These are phyloP conservation scores for Teunomyces atbi DNA, from an alignment of 805 yeast species.

Conservation along the genomic window DNA sequence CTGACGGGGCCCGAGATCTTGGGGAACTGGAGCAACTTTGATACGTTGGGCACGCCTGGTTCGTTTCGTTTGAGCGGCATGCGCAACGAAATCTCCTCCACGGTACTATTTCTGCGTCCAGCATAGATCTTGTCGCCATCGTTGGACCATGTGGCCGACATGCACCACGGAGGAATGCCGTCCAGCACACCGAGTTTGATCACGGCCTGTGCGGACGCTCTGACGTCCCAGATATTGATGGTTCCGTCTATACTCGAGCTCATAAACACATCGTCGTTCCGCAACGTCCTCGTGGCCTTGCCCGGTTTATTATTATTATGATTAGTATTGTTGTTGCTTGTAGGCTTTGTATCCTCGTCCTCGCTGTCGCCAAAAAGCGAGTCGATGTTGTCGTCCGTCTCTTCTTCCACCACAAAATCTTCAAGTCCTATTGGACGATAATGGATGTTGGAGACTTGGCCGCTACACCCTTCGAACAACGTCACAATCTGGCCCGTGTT, in stretches of 20 bases:
- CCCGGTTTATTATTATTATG: constrained; percentile 5
- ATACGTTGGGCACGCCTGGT: constrained; percentile 43
- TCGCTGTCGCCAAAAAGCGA: constrained; percentile 49
- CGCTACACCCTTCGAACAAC: constrained; percentile 56
- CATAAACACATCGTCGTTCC: constrained; percentile 56
- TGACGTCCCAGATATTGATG: constrained; percentile 76
- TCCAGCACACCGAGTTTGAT: constrained; percentile 54
- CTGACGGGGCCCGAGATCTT: constrained; percentile 88
- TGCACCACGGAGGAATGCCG: constrained; percentile 91
- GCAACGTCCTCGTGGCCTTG: constrained; percentile 19
- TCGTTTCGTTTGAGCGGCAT: constrained; percentile 45
- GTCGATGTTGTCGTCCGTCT: constrained; percentile 36
- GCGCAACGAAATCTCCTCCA: constrained; percentile 70
- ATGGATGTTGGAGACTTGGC: constrained; percentile 77
- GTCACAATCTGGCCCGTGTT: constrained; percentile 59
- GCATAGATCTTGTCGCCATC: constrained; percentile 77
- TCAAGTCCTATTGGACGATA: constrained; percentile 61
- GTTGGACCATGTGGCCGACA: constrained; percentile 82
- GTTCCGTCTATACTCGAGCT: constrained; percentile 84
- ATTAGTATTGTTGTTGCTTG: constrained; percentile 6
- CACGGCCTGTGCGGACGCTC: constrained; percentile 45
- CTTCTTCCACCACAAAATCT: constrained; percentile 35
- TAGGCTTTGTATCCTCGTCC: constrained; percentile 23
- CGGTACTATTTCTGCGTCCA: constrained; percentile 86
- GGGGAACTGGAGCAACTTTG: constrained; percentile 70